Evolutionary conservation across 768 basidiomycete species (phyloP).

Genomic region (Phaffia australis): DNA sequence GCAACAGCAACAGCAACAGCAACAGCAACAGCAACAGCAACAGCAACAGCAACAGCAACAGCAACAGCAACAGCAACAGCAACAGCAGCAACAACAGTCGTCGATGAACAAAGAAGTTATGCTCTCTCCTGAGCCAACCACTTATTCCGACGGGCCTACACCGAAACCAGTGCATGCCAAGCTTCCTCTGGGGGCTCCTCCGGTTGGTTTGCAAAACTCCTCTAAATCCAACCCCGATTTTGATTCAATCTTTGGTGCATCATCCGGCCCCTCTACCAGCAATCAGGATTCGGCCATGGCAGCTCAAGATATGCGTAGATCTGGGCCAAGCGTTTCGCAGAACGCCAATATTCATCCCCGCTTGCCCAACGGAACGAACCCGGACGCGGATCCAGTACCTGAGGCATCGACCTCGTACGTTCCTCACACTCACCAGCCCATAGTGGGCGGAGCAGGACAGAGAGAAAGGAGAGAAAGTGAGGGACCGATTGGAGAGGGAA

Average conservation of each 20-base stretch:
- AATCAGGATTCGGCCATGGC: constrained; percentile 2
- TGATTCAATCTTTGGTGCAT: no score
- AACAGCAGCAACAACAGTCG: no score
- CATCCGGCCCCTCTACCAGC: background rate
- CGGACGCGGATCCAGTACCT: constrained; percentile 1
- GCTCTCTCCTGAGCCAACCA: background rate
- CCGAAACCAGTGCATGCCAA: background rate
- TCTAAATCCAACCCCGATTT: no score
- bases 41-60: no score
- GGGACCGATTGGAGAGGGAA: no score
- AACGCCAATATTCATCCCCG: background rate
- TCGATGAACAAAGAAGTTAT: no score
- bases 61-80: no score
- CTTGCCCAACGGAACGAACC: constrained; percentile 4
- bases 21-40: no score
- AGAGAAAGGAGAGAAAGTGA: background rate
- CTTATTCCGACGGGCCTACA: background rate
- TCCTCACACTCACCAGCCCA: constrained; percentile 3
- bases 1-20: no score
- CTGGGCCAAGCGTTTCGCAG: background rate
- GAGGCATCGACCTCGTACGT: background rate
- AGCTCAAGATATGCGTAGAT: background rate
- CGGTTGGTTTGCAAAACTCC: no score
- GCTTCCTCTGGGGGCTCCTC: background rate
- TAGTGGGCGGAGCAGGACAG: constrained; percentile 14